Base-by-base conservation (phyloP, 495 filamentous ascomycete species). In the Bacidia rubella region DNA sequence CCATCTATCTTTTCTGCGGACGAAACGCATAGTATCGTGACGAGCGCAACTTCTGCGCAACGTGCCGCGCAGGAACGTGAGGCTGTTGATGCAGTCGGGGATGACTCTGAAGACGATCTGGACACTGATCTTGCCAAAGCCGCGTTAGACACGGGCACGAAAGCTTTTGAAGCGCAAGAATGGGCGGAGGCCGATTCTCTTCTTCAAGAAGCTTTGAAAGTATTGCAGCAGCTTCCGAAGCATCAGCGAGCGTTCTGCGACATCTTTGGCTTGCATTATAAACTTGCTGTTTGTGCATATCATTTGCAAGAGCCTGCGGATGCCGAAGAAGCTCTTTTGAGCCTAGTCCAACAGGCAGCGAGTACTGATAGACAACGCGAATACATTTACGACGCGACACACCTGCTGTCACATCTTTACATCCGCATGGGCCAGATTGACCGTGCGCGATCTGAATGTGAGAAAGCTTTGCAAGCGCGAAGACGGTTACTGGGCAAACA, bases 271-370 rank as follows among this genome's bases (percentile, higher is more conserved):
- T 39, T 63, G 24, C 61, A 63, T 11, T 63, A 61, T 52, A 56
- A 59, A 55, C 59, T 63, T 49, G 58, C 60, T 51, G 58, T 61
- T 26, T 63, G 60, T 52, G 58, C 60, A 27, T 63, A 63, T 58
- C 60, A 63, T 32, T 60, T 46, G 41, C 51, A 60, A 58, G 52
- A 60, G 47, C 55, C 60, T 52, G 42, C 44, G 10, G 55, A 60
- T 52, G 55, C 58, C 21, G 58, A 63, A 56, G 54, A 54, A 51
- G 49, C 49, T 25, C 32, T 51, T 21, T 47, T 40, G 32, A 51
- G 49, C 32, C 49, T 51, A 11, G 29, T 51, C 49, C 49, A 51
- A 40, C 49, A 51, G 49, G 12, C 24, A 51, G 49, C 49, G 49
- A 51, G 49, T 27, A 29, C 49, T 27, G 27, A 35, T 51, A 22